Evolutionary conservation across 768 basidiomycete species (phyloP).

Genomic region (Hebeloma cylindrosporum): DNA sequence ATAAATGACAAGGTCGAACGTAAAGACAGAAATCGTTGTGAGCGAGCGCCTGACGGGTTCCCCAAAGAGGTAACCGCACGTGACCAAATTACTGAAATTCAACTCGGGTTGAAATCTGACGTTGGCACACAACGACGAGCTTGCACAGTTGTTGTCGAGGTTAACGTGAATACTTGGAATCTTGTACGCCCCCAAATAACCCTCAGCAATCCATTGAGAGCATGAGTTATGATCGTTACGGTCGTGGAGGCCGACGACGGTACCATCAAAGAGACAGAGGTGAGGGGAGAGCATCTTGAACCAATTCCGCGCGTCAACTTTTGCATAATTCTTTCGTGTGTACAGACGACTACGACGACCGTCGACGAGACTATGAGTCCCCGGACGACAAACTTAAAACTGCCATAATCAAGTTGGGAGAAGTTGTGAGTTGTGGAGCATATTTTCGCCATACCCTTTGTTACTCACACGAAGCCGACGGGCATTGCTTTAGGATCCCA

Average conservation of each 20-base stretch:
- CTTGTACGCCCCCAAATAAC: slow-evolving; percentile 2
- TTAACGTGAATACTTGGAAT: slow-evolving; percentile 6
- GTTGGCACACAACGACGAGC: slow-evolving; percentile 11
- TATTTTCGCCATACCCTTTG: slow-evolving; percentile 4
- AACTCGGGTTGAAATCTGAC: not conserved
- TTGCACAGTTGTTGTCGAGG: slow-evolving; percentile 9
- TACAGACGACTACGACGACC: slow-evolving; percentile 69
- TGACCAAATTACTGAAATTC: no score
- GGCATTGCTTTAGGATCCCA: slow-evolving; percentile 52
- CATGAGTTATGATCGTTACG: slow-evolving; percentile 64
- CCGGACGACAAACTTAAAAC: slow-evolving; percentile 72
- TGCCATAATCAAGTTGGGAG: slow-evolving; percentile 71
- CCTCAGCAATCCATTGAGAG: slow-evolving; percentile 4
- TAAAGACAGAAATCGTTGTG: no score
- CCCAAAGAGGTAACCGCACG: no score
- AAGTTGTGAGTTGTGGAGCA: slow-evolving; percentile 59
- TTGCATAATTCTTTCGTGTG: slow-evolving; percentile 12
- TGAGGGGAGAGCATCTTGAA: slow-evolving; percentile 35
- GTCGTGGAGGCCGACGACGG: slow-evolving; percentile 44
- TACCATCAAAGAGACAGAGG: slow-evolving; percentile 48
- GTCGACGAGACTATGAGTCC: slow-evolving; percentile 65
- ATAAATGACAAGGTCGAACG: no score
- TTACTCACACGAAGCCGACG: slow-evolving; percentile 10
- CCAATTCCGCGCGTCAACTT: slow-evolving; percentile 19
- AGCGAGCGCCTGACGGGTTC: no score